Percentiles rank a stretch among this genome's conserved stretches.
Evolutionary conservation across 352 stramenopile genomes (phyloP).

Genomic region (Phytophthora pinifolia): DNA sequence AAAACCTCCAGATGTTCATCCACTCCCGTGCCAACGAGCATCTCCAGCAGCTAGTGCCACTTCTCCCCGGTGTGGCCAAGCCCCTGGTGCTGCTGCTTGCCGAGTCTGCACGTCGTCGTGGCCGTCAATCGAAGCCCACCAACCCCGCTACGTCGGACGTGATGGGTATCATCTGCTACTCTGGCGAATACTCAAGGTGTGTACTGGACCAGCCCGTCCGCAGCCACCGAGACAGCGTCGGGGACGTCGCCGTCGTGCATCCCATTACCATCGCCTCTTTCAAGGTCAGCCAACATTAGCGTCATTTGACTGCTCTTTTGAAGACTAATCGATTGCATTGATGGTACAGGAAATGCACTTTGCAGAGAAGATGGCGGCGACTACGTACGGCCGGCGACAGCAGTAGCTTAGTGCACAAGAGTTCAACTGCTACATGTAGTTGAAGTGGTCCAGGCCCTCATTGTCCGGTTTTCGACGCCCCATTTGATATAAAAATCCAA

Average conservation of each 20-base stretch:
- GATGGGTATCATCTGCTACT: conserved; percentile 65
- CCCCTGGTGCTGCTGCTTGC: conserved; percentile 57
- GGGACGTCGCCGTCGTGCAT: conserved; percentile 50
- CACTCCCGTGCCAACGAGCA: conserved; percentile 65
- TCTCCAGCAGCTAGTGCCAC: conserved; percentile 71
- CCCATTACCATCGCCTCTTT: conserved; percentile 50
- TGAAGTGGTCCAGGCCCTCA: conserved; percentile 16
- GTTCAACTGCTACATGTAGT: conserved; percentile 10
- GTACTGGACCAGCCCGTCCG: conserved; percentile 54
- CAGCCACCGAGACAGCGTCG: conserved; percentile 39
- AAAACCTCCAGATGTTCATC: conserved; percentile 51
- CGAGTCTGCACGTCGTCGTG: conserved; percentile 48
- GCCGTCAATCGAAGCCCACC: conserved; percentile 13
- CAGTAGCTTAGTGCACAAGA: conserved; percentile 24
- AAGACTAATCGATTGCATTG: background rate
- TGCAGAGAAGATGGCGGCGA: conserved; percentile 60
- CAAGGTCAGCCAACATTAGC: conserved; percentile 27
- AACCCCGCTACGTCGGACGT: conserved; percentile 48
- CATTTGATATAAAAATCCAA: background rate
- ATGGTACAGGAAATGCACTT: conserved; percentile 65
- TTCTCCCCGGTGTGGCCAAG: conserved; percentile 63
- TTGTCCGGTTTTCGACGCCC: conserved; percentile 8
- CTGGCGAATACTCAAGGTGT: conserved; percentile 40
- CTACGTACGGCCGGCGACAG: conserved; percentile 40
- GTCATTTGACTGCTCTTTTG: background rate